These are phyloP conservation scores for Fraxinus nigra DNA, from an alignment of 305 asterid genomes.

Conservation along the genomic window DNA sequence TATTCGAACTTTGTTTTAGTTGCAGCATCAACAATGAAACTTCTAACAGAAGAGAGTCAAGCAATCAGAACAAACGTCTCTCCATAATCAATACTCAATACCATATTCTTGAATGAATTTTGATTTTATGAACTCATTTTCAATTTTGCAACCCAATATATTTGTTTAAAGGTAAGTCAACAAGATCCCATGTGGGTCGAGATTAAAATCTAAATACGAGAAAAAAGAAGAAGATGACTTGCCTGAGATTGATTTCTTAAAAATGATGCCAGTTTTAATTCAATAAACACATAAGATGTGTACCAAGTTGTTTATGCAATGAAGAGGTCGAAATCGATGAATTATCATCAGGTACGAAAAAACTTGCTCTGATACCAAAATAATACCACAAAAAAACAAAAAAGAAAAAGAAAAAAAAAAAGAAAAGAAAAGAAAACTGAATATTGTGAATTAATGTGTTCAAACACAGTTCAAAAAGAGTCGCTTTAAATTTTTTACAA, in stretches of 20 bases:
- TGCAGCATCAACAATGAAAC: neutral
- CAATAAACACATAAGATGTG: neutral
- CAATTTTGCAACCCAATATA: neutral
- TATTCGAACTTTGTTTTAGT: neutral
- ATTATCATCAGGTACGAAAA: neutral
- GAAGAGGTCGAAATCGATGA: neutral
- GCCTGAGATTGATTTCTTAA: neutral
- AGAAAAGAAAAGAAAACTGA: neutral
- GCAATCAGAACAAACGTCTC: conserved; percentile 1
- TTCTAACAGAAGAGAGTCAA: neutral
- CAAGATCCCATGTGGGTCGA: neutral
- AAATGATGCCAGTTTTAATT: neutral
- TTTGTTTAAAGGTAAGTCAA: neutral
- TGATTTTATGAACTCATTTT: neutral
- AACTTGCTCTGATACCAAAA: neutral
- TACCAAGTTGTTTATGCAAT: neutral
- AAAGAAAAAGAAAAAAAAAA: too few relatives aligned
- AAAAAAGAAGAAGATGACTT: neutral
- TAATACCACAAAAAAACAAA: too few relatives aligned
- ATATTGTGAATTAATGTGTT: neutral
- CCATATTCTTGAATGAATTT: neutral
- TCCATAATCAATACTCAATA: conserved; percentile 4
- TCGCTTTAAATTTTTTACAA: neutral
- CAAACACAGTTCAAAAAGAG: neutral
- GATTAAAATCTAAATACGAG: neutral